Evolutionary conservation across 192 early-diverging fungal genomes (phyloP), one percentile per base, ranked within the genome.

Genomic region (Dispira simplex): DNA sequence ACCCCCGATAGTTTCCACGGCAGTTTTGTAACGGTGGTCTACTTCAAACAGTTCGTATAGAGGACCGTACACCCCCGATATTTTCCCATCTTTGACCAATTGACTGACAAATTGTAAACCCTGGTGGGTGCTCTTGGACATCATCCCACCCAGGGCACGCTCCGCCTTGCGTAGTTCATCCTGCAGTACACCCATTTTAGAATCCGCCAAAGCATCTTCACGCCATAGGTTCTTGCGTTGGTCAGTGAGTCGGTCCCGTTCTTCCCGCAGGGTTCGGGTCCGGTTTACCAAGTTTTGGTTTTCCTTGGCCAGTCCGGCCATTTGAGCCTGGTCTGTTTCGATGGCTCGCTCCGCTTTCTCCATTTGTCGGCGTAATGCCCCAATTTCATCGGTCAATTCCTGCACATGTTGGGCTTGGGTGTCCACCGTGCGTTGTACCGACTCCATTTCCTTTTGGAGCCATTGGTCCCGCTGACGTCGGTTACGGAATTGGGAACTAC

Each of bases 11-110:
- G 90, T 82, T 71, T 97, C 94, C 14, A 95, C 93, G 11, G 92
- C 91, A 8, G 87, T 85, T 68, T 81, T 76, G 65, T 88, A 93
- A 4, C 76, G 70, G 39, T 90, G 84, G 64, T 95, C 88, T 1
- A 93, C 86, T 27, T 90, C 82, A 73, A 98, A 91, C 39, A 97
- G 85, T 69, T 95, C 85, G 71, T 88, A 95, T 44, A 98, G 75
- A 21, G 92, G 89, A 0, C 96, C 96, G 68, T 93, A 88, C 11
- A 95, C 85, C 14, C 93, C 93, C 0, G 62, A 65, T 9, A 88
- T 63, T 27, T 85, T 72, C 13, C 82, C 76, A 20, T 77, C 67
- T 49, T 88, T 78, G 1, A 81, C 78, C 54, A 98, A 88, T 26
- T 75, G 72, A 0, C 71, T 54, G 13, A 98, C 79, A 25, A 85